These are phyloP conservation scores for Trichoderma reesei DNA, from an alignment of 495 filamentous ascomycete genomes.

Conservation along the genomic window DNA sequence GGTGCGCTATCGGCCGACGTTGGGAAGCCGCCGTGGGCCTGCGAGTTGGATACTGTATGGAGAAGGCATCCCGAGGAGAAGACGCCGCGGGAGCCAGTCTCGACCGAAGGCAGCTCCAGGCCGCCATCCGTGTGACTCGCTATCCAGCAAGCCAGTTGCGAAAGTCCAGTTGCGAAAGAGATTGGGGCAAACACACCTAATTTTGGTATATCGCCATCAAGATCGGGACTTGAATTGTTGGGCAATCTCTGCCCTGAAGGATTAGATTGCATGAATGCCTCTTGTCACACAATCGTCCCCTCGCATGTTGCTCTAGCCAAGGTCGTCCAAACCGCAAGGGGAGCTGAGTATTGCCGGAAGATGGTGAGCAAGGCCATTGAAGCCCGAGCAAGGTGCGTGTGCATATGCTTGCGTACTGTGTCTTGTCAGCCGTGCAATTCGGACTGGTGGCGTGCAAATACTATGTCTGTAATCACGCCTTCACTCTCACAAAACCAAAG, in stretches of 20 bases:
- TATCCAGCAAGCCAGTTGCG: neutral
- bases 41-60: neutral
- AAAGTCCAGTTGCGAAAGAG: too few species aligned
- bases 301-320: neutral
- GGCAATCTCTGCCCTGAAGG: neutral
- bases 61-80: neutral
- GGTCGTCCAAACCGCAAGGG: neutral
- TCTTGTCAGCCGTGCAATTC: neutral
- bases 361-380: neutral
- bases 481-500: neutral
- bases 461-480: neutral
- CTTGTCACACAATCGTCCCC: neutral
- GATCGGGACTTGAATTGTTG: neutral
- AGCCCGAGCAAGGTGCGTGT: neutral
- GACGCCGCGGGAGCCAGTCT: neutral
- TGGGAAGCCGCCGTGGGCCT: neutral
- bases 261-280: neutral
- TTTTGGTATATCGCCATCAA: too few species aligned
- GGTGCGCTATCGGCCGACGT: neutral
- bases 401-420: neutral
- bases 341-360: neutral
- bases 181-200: too few species aligned
- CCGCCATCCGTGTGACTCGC: neutral
- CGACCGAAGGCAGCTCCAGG: neutral
- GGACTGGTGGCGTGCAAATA: neutral